phyloP scores from a whole-genome alignment of 2,329 filamentous ascomycete species.

The Phoma herbarum region DNA sequence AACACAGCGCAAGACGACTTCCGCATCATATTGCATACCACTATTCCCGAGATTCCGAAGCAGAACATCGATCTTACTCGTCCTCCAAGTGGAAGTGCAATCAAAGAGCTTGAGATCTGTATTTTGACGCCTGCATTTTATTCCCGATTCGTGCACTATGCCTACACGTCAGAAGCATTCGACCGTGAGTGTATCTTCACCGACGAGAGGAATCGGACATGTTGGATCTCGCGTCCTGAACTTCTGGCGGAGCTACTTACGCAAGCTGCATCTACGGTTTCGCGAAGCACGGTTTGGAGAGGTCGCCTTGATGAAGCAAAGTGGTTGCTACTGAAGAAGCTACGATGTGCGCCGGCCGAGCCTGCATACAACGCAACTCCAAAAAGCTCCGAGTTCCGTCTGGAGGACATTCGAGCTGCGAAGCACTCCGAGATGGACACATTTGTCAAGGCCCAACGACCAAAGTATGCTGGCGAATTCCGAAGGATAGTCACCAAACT shows the following conservation, averaged over 20 bases:
- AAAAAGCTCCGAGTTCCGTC: slow-evolving; percentile 21
- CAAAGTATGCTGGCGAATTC: slow-evolving; percentile 43
- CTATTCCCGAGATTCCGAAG: slow-evolving; percentile 52
- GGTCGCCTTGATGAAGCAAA: slow-evolving; percentile 37
- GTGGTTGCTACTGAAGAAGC: slow-evolving; percentile 50
- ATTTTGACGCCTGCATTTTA: slow-evolving; percentile 74
- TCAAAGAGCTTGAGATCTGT: slow-evolving; percentile 62
- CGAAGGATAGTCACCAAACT: slow-evolving; percentile 50
- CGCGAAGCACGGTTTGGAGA: slow-evolving; percentile 27
- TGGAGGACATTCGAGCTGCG: slow-evolving; percentile 51
- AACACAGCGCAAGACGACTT: slow-evolving; percentile 57
- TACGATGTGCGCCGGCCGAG: slow-evolving; percentile 53
- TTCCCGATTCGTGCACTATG: slow-evolving; percentile 69
- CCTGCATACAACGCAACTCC: slow-evolving; percentile 48
- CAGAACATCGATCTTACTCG: slow-evolving; percentile 35
- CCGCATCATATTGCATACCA: slow-evolving; percentile 63
- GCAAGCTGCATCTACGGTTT: slow-evolving; percentile 34
- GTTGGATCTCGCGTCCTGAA: slow-evolving; percentile 65
- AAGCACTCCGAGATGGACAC: slow-evolving; percentile 53
- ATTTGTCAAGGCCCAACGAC: slow-evolving; percentile 41
- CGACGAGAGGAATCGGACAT: slow-evolving; percentile 65
- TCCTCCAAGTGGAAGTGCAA: slow-evolving; percentile 12
- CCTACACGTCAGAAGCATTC: slow-evolving; percentile 68
- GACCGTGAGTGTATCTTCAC: slow-evolving; percentile 64
- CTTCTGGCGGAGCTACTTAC: slow-evolving; percentile 53